Base-by-base conservation (phyloP, 1,139 yeast species). In the Scheffersomyces lignicola region DNA sequence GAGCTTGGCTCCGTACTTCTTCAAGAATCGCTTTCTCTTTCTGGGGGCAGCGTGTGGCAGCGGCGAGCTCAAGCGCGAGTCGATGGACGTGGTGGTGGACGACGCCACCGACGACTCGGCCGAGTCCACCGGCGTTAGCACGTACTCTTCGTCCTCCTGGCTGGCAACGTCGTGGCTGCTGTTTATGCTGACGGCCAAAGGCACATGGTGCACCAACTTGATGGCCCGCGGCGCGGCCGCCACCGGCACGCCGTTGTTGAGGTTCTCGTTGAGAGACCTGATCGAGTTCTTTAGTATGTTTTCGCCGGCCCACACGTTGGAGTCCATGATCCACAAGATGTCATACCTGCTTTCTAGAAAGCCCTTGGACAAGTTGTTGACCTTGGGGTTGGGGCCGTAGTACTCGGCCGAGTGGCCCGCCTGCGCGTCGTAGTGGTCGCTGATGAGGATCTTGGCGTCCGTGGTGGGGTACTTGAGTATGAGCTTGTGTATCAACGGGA, bases 351-450 rank as follows among this genome's bases (percentile, higher is more conserved):
- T 90, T 2, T 60, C 58, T 29, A 63, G 54, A 52, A 83, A 86
- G 3, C 95, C 96, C 54, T 85, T 85, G 13, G 90, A 79, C 32
- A 88, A 65, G 56, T 88, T 88, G 60, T 87, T 87, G 37, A 88
- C 86, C 58, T 88, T 88, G 8, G 97, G 97, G 51, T 88, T 88
- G 2, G 95, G 95, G 1, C 96, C 96, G 49, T 66, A 83, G 46
- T 73, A 73, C 36, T 73, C 79, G 23, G 58, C 56, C 24, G 62
- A 52, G 18, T 35, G 31, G 15, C 43, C 42, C 6, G 43, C 39
- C 7, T 33, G 33, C 2, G 58, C 62, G 24, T 62, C 59, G 15
- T 69, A 57, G 13, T 54, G 51, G 32, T 60, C 60, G 16, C 73
- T 77, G 1, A 83, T 57, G 40, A 87, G 54, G 5, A 88, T 63